Evolutionary conservation across 345 rosid genomes (phyloP), one percentile per base, ranked within the genome.

Genomic region (Eucalyptus albens): DNA sequence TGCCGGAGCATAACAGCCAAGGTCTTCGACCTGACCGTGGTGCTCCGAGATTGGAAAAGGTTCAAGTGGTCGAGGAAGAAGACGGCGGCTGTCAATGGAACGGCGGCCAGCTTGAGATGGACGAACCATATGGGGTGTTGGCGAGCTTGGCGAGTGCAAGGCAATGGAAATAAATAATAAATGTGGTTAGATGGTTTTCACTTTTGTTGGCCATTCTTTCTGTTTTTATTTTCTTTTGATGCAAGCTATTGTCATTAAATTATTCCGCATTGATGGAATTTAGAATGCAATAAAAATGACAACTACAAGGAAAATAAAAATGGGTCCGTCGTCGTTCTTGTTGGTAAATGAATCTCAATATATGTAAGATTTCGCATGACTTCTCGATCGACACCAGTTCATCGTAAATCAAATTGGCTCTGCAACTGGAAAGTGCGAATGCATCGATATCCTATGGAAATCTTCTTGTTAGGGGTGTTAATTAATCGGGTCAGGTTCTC

Each of bases 1-100:
- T 94, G 95, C 42, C 90, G 92, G n/a, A 93, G 92, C 10, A 92
- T 93, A 7, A 88, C 67, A 29, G 94, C 93, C 81, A 94, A 94
- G 90, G 87, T 91, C 27, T 86, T 87, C 27, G 93, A 92, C 86
- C 89, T 94, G 22, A 82, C 19, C 2, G 90, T 42, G 50, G 93
- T 92, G 40, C 77, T 94, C 29, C 87, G 47, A 22, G 88, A 86
- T 31, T 94, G 95, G 95, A 93, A 89, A 91, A 88, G 81, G 86
- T 92, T 91, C 88, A 90, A 88, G 44, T 33, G 86, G 85, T 27
- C 11, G 3, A 60, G 60, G 49, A 87, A 80, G 53, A 51, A 44
- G 88, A 37, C 19, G 80, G 55, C 1, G 11, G 87, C 87, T 9
- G 15, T 2, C 14, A 55, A 55, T 40, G 72, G 50, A 44, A 87